These are phyloP conservation scores for Neurospora sp. DNA, from an alignment of 2,329 filamentous ascomycete genomes.

Conservation along the genomic window DNA sequence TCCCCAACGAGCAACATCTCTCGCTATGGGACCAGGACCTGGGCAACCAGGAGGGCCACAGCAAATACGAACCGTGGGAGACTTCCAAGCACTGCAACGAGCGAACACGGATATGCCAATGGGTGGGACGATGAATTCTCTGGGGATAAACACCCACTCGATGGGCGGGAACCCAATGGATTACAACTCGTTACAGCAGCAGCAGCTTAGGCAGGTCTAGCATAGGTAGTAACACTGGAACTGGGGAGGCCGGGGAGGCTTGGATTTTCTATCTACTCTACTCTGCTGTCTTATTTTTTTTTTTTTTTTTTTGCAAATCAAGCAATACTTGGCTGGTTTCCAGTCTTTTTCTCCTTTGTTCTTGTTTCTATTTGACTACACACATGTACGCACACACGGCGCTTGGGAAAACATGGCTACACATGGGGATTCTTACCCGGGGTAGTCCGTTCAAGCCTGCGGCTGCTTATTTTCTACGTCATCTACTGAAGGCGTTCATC, in stretches of 20 bases:
- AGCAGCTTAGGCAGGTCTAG: background rate
- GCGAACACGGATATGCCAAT: slow-evolving; percentile 30
- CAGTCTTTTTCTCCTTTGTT: background rate
- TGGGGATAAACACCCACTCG: slow-evolving; percentile 23
- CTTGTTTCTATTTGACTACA: background rate
- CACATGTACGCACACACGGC: background rate
- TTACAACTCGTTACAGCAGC: slow-evolving; percentile 24
- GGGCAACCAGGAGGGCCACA: slow-evolving; percentile 11
- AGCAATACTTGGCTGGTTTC: background rate
- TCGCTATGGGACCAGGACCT: slow-evolving; percentile 23
- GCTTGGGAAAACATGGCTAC: background rate
- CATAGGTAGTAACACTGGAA: slow-evolving; percentile 20
- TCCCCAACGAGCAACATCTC: slow-evolving; percentile 30
- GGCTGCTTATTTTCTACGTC: background rate
- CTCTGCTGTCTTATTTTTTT: background rate
- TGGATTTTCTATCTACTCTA: background rate
- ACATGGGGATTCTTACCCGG: background rate
- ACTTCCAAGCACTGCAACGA: slow-evolving; percentile 41
- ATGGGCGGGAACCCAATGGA: slow-evolving; percentile 29
- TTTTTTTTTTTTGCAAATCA: background rate
- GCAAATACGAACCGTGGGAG: slow-evolving; percentile 34
- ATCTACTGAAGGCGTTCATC: background rate
- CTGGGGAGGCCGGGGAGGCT: slow-evolving; percentile 1
- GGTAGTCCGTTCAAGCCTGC: background rate
- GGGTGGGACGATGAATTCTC: slow-evolving; percentile 19